A percentile compares a stretch with the other conserved stretches of the same genome.
Evolutionary conservation across 495 filamentous ascomycete genomes (phyloP).

Genomic region (Lepraria neglecta): DNA sequence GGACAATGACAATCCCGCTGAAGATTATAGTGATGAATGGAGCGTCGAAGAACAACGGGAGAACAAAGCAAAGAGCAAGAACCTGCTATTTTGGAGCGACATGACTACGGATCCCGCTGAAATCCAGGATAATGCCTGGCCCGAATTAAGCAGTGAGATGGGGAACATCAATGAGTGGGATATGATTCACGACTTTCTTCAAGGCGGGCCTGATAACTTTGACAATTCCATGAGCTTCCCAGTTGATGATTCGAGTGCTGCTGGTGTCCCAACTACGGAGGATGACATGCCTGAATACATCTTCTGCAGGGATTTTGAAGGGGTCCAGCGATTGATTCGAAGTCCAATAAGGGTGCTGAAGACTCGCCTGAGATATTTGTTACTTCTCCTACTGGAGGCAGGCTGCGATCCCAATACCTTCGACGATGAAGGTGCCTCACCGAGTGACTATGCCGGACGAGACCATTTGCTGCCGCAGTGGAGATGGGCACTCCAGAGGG

Average conservation of each 20-base stretch:
- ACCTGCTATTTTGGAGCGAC: too few species aligned
- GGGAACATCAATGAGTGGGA: not conserved
- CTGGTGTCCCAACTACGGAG: not conserved
- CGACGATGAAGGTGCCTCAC: not conserved
- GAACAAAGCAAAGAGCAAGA: too few species aligned
- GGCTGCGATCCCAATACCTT: not conserved
- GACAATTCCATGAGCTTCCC: not conserved
- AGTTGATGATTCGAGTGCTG: not conserved
- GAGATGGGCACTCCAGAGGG: not conserved
- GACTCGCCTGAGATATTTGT: not conserved
- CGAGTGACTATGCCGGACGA: not conserved
- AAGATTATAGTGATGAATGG: not conserved
- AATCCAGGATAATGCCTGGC: not conserved
- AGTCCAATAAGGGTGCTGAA: slow-evolving; percentile 1
- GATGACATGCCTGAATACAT: not conserved
- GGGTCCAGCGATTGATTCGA: not conserved
- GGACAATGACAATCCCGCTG: not conserved
- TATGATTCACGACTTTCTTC: not conserved
- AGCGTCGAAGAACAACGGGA: not conserved
- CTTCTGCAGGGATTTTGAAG: not conserved
- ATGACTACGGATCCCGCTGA: too few species aligned
- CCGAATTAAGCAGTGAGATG: not conserved
- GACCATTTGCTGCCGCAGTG: slow-evolving; percentile 1
- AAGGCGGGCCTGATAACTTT: not conserved
- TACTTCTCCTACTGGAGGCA: not conserved